phyloP scores from a whole-genome alignment of 441 rosid species.

The Sinapis alba region DNA sequence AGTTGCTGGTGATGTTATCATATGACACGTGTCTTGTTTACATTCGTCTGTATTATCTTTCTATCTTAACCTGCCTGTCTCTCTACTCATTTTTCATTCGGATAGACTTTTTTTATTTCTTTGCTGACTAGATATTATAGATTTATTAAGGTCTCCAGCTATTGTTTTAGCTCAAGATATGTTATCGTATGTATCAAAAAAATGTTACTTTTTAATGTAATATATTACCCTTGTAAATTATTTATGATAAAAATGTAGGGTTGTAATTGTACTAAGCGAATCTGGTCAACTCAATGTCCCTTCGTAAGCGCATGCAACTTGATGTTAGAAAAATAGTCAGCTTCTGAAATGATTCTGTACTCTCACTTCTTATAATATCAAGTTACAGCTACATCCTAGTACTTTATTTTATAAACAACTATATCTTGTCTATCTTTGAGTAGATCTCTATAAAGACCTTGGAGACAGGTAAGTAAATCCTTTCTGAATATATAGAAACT shows the following conservation, averaged over 20 bases:
- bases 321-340: constrained; percentile 36
- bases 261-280: constrained; percentile 22
- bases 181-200: not conserved
- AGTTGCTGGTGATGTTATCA: not conserved
- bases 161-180: not conserved
- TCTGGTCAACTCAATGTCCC: constrained; percentile 31
- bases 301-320: constrained; percentile 35
- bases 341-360: constrained; percentile 41
- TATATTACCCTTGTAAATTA: not conserved
- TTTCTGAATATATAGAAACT: not conserved
- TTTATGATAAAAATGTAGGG: not conserved
- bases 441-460: not conserved
- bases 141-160: constrained; percentile 10
- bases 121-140: constrained; percentile 23
- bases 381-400: constrained; percentile 36
- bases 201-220: not conserved
- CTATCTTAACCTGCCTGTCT: constrained; percentile 17
- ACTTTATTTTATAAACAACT: constrained; percentile 22
- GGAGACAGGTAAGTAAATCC: constrained; percentile 14
- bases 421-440: constrained; percentile 26
- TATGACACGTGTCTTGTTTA: not conserved
- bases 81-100: constrained; percentile 21
- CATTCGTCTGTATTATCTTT: not conserved
- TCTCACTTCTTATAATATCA: constrained; percentile 14
- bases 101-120: constrained; percentile 24